Percentiles rank a stretch among this genome's conserved stretches.
These are phyloP conservation scores for Mortierella sp. DNA, from an alignment of 371 early-diverging fungal species.

Conservation along the genomic window DNA sequence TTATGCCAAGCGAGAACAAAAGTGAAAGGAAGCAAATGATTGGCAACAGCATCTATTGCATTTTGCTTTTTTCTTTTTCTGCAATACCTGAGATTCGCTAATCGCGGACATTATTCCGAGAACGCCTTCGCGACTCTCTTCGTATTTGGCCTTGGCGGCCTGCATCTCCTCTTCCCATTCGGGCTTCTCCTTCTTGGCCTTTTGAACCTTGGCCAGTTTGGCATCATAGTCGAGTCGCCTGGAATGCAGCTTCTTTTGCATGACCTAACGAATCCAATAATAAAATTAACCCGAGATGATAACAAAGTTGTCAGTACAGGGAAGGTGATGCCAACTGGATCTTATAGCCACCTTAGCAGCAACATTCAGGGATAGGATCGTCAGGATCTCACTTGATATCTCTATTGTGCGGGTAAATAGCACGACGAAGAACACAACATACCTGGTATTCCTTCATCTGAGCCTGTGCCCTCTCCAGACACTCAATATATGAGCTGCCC, in stretches of 20 bases:
- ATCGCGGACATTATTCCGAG: conserved; percentile 75
- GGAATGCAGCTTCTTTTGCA: conserved; percentile 89
- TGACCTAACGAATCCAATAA: conserved; percentile 32
- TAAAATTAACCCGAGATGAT: neutral
- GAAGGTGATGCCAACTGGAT: neutral
- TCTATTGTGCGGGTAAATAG: neutral
- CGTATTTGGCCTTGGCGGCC: conserved; percentile 90
- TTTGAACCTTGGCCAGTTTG: conserved; percentile 86
- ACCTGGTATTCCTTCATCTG: conserved; percentile 58
- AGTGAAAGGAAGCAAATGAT: neutral
- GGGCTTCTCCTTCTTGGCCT: conserved; percentile 90
- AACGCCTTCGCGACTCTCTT: conserved; percentile 83
- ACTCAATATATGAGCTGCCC: conserved; percentile 29
- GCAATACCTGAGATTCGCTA: conserved; percentile 76
- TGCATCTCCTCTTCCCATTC: conserved; percentile 92
- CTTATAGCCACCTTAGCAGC: neutral
- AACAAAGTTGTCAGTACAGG: neutral
- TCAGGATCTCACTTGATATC: neutral
- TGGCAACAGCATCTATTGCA: neutral
- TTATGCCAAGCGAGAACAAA: neutral
- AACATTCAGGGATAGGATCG: neutral
- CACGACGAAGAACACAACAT: conserved; percentile 10
- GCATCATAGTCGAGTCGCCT: conserved; percentile 94
- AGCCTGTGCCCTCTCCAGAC: conserved; percentile 34
- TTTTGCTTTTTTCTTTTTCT: neutral